Evolutionary conservation across 163 green algal genomes (phyloP), one percentile per base, ranked within the genome.

Genomic region (Scenedesmus sp.): DNA sequence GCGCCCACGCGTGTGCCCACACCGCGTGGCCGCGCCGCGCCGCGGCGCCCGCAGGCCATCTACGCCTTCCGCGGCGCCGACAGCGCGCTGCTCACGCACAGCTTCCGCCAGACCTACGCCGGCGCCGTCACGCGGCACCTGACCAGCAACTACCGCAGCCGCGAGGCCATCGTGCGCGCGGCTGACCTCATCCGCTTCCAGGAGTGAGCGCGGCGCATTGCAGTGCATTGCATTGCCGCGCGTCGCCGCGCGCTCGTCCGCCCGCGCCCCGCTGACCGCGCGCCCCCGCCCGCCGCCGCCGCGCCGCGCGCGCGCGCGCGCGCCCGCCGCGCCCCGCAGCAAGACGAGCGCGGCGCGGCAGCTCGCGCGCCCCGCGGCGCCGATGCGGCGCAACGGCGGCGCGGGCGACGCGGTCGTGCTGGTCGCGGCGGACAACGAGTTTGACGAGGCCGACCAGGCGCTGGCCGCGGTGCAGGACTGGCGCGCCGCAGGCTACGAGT

Each of bases 11-110:
- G n/a, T n/a, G n/a, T n/a, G n/a, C n/a, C n/a, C n/a, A n/a, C n/a
- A n/a, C n/a, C n/a, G n/a, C n/a, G n/a, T n/a, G n/a, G n/a, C n/a
- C n/a, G n/a, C n/a, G n/a, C n/a, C n/a, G n/a, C n/a, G n/a, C n/a
- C n/a, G n/a, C n/a, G n/a, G n/a, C n/a, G n/a, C n/a, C n/a, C n/a
- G 53, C 69, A 88, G 78, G 80, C 54, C 56, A 86, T 88, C 67
- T 88, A 88, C 51, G 44, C 31, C 44, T 86, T 86, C 75, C 39
- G 81, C 10, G 81, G 81, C 0, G 75, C 75, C 33, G 50, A 82
- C 36, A 18, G 62, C 0, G 4, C 36, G 39, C 42, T 76, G 58
- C 47, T 79, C 28, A 9, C 36, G 22, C 29, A 70, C 17, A 7
- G 29, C 1, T 72, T 72, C 31, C 10, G 13, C 1, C 20, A 36